phyloP scores from a whole-genome alignment of 2,329 filamentous ascomycete species.

The Aspergillus latus region DNA sequence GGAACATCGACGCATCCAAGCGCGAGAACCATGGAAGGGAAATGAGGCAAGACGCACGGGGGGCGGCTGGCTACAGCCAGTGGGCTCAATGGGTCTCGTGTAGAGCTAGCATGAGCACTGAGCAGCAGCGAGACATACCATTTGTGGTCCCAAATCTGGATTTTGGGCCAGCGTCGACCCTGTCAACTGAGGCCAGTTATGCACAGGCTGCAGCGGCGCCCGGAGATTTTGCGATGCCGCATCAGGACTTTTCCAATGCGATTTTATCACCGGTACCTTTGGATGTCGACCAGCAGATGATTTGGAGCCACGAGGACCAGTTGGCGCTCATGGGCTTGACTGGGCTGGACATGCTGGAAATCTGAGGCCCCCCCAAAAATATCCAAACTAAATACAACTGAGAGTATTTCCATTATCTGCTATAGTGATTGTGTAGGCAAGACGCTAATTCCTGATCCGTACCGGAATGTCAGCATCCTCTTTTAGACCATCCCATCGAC shows the following conservation, averaged over 20 bases:
- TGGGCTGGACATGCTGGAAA: slow-evolving; percentile 27
- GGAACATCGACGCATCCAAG: not conserved
- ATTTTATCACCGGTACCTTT: slow-evolving; percentile 13
- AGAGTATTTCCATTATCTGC: not conserved
- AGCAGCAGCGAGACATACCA: not conserved
- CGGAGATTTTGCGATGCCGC: not conserved
- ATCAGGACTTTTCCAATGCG: not conserved
- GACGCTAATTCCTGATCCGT: not conserved
- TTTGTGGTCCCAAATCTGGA: not conserved
- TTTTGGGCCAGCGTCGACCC: not conserved
- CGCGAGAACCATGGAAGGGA: slow-evolving; percentile 16
- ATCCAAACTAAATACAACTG: not conserved
- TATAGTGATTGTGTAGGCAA: not conserved
- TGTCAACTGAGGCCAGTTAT: not conserved
- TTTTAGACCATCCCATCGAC: not conserved
- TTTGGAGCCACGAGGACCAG: slow-evolving; percentile 23
- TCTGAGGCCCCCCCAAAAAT: too few relatives aligned
- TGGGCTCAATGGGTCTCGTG: not conserved
- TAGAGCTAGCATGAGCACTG: not conserved
- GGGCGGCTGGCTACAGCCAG: not conserved
- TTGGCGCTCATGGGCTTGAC: slow-evolving; percentile 30
- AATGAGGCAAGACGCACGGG: slow-evolving; percentile 11
- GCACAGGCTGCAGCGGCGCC: not conserved
- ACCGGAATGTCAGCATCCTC: slow-evolving; percentile 9
- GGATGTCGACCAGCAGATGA: not conserved